phyloP scores from a whole-genome alignment of 2,329 filamentous ascomycete species.

The Colletotrichum sidae region DNA sequence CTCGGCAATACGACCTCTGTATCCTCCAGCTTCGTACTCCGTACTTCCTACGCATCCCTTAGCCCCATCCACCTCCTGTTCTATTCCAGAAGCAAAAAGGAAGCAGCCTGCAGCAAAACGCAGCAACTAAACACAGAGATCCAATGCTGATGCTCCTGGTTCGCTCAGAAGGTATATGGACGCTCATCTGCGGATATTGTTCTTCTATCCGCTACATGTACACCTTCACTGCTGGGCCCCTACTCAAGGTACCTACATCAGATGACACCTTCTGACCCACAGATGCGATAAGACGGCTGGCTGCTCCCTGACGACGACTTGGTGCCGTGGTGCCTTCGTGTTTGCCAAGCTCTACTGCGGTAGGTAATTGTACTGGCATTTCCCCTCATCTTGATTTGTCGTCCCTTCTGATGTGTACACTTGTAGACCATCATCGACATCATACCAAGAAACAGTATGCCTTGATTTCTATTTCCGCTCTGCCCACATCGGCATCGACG shows the following conservation, averaged over 20 bases:
- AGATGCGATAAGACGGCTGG: neutral
- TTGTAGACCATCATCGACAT: slow-evolving; percentile 21
- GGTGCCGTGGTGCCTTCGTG: too few relatives aligned
- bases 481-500: neutral
- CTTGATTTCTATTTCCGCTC: slow-evolving; percentile 16
- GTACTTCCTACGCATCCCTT: too few relatives aligned
- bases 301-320: too few relatives aligned
- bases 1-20: too few relatives aligned
- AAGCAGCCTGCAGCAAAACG: slow-evolving; percentile 1
- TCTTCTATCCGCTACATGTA: slow-evolving; percentile 2
- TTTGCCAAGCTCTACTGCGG: slow-evolving; percentile 9
- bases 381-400: slow-evolving; percentile 9
- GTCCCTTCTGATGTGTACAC: slow-evolving; percentile 7
- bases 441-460: slow-evolving; percentile 30
- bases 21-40: too few relatives aligned
- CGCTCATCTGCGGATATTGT: slow-evolving; percentile 17
- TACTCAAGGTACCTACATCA: slow-evolving; percentile 17
- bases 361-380: neutral
- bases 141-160: too few relatives aligned
- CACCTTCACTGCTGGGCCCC: neutral
- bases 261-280: slow-evolving; percentile 23
- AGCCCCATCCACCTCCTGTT: neutral
- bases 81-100: slow-evolving; percentile 34
- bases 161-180: too few relatives aligned
- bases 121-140: too few relatives aligned